A percentile compares a stretch with the other conserved stretches of the same genome.
phyloP scores from a whole-genome alignment of 495 filamentous ascomycete genomes.

The Aspergillus incahuasiensis region DNA sequence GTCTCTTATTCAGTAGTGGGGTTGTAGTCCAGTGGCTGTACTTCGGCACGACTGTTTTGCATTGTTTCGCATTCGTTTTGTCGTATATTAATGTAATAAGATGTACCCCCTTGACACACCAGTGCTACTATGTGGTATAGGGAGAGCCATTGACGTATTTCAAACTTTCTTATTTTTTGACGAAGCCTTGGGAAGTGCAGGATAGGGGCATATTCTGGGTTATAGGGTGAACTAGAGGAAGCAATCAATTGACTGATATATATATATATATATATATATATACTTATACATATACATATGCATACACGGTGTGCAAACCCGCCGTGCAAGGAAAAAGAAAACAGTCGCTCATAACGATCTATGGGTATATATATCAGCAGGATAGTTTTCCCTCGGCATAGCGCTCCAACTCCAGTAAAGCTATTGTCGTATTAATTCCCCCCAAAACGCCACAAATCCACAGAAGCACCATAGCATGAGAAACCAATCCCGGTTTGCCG shows the following conservation, averaged over 20 bases:
- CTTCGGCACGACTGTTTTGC: neutral
- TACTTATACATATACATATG: conserved; percentile 8
- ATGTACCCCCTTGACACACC: too few relatives aligned
- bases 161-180: too few relatives aligned
- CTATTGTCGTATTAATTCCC: neutral
- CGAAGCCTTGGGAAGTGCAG: too few relatives aligned
- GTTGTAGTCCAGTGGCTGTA: too few relatives aligned
- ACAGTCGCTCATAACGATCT: conserved; percentile 16
- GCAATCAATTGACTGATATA: too few relatives aligned
- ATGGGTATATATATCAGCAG: conserved; percentile 27
- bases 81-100: neutral
- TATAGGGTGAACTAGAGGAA: too few relatives aligned
- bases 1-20: conserved; percentile 30
- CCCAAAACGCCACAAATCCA: conserved; percentile 1
- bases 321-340: neutral
- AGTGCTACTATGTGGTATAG: too few relatives aligned
- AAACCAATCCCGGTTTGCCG: conserved; percentile 25
- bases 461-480: conserved; percentile 17
- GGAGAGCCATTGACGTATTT: too few relatives aligned
- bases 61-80: too few relatives aligned
- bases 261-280: too few relatives aligned
- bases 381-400: conserved; percentile 7
- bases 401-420: conserved; percentile 6
- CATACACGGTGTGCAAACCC: too few relatives aligned
- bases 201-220: too few relatives aligned